phyloP scores from a whole-genome alignment of 2,329 filamentous ascomycete species.

The Diaporthe longicolla region DNA sequence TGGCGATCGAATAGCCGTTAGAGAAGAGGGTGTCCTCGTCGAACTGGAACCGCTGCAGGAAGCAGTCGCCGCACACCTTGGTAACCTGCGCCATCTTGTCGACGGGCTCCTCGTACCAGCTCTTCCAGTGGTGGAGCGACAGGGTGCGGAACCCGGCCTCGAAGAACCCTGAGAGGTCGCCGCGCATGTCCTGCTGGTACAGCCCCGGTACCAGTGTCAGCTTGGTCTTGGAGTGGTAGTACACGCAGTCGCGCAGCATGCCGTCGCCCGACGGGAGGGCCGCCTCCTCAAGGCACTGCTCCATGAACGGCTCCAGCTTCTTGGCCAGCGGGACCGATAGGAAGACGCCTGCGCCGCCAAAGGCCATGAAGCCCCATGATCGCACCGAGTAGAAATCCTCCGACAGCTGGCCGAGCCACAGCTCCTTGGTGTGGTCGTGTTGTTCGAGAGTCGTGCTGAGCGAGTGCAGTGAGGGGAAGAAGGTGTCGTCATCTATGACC shows the following conservation, averaged over 20 bases:
- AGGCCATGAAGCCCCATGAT: constrained; percentile 71
- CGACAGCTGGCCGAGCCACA: constrained; percentile 70
- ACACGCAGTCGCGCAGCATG: constrained; percentile 70
- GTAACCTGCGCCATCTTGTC: constrained; percentile 64
- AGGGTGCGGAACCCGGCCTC: constrained; percentile 69
- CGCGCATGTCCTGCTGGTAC: constrained; percentile 69
- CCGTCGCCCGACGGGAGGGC: constrained; percentile 63
- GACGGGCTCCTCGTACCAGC: constrained; percentile 68
- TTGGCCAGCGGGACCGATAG: constrained; percentile 66
- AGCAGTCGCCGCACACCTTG: constrained; percentile 70
- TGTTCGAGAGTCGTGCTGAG: constrained; percentile 62
- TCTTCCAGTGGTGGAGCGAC: constrained; percentile 75
- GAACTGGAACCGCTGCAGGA: constrained; percentile 69
- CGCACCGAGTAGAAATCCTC: constrained; percentile 67
- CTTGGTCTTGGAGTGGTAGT: constrained; percentile 65
- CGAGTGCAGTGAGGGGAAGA: constrained; percentile 69
- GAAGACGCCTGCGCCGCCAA: constrained; percentile 73
- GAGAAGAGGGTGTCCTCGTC: constrained; percentile 64
- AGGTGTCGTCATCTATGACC: constrained; percentile 75
- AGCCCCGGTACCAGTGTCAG: constrained; percentile 70
- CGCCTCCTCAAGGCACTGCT: constrained; percentile 60
- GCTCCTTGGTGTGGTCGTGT: constrained; percentile 63
- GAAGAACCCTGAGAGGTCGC: constrained; percentile 71
- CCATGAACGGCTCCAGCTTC: constrained; percentile 62
- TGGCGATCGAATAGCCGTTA: constrained; percentile 71